Percentiles rank a stretch among this genome's conserved stretches.
These are phyloP conservation scores for Aotearoamyces nothofagi DNA, from an alignment of 2,329 filamentous ascomycete species.

Conservation along the genomic window DNA sequence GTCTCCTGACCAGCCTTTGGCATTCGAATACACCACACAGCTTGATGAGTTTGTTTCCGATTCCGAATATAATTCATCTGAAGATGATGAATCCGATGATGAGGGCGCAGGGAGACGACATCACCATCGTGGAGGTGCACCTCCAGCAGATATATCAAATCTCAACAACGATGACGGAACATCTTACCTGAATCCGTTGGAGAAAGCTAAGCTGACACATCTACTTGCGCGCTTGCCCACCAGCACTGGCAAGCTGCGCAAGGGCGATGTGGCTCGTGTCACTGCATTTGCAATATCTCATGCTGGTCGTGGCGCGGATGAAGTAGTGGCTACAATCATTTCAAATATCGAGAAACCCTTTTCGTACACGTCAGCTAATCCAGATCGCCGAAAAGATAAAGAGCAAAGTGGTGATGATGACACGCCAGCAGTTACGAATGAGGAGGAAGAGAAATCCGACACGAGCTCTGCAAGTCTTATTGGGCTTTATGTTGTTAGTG, in stretches of 20 bases:
- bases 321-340: conserved; percentile 81
- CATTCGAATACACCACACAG: conserved; percentile 65
- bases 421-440: conserved; percentile 22
- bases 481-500: conserved; percentile 63
- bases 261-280: conserved; percentile 73
- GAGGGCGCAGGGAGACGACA: conserved; percentile 24
- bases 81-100: conserved; percentile 58
- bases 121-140: conserved; percentile 26
- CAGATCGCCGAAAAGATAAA: conserved; percentile 28
- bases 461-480: conserved; percentile 61
- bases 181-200: conserved; percentile 62
- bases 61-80: conserved; percentile 72
- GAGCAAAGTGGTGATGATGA: conserved; percentile 22
- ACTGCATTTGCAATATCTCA: conserved; percentile 84
- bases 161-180: conserved; percentile 17
- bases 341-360: conserved; percentile 70
- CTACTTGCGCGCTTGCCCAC: conserved; percentile 72
- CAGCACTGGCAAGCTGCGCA: conserved; percentile 56
- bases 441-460: conserved; percentile 36
- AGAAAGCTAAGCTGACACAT: conserved; percentile 73
- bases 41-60: conserved; percentile 73
- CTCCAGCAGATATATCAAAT: conserved; percentile 16
- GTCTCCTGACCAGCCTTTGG: conserved; percentile 54
- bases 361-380: conserved; percentile 55
- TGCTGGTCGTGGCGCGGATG: conserved; percentile 69